A percentile compares a stretch with the other conserved stretches of the same genome.
Evolutionary conservation across 306 rosid genomes (phyloP).

Genomic region (Dryas drummondii): DNA sequence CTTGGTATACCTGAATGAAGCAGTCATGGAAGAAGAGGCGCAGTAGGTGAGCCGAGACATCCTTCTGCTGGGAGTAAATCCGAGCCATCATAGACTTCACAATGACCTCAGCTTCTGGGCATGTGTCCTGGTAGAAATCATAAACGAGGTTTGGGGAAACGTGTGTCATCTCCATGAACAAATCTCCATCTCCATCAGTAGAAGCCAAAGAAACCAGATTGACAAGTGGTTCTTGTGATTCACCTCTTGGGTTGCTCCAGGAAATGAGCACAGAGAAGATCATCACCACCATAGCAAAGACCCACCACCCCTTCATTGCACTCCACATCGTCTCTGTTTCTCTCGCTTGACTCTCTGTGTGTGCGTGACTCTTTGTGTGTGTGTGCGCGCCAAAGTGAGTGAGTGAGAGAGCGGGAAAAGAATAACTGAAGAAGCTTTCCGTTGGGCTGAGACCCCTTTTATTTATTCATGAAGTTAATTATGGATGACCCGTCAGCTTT

Average conservation of each 20-base stretch:
- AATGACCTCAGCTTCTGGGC: conserved; percentile 63
- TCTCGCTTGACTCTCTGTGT: neutral
- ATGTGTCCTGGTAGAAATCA: conserved; percentile 55
- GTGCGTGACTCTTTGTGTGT: no score
- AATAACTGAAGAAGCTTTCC: no score
- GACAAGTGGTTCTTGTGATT: conserved; percentile 7
- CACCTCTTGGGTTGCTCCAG: conserved; percentile 38
- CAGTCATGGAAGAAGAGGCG: conserved; percentile 93
- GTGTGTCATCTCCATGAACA: conserved; percentile 22
- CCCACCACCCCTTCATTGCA: neutral
- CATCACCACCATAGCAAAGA: conserved; percentile 21
- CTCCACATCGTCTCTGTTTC: neutral
- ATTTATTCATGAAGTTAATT: no score
- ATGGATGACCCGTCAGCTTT: no score
- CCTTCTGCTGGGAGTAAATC: conserved; percentile 45
- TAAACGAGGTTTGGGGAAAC: conserved; percentile 38
- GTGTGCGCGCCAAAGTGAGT: neutral
- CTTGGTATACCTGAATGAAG: conserved; percentile 53
- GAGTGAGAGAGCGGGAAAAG: neutral
- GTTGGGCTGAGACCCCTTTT: no score
- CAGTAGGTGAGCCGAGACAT: conserved; percentile 59
- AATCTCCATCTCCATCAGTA: neutral
- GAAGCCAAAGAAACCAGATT: conserved; percentile 2
- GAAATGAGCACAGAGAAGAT: conserved; percentile 42
- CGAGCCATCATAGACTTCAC: conserved; percentile 50